phyloP scores from a whole-genome alignment of 2,329 filamentous ascomycete species.

The Teratosphaeria nubilosa region DNA sequence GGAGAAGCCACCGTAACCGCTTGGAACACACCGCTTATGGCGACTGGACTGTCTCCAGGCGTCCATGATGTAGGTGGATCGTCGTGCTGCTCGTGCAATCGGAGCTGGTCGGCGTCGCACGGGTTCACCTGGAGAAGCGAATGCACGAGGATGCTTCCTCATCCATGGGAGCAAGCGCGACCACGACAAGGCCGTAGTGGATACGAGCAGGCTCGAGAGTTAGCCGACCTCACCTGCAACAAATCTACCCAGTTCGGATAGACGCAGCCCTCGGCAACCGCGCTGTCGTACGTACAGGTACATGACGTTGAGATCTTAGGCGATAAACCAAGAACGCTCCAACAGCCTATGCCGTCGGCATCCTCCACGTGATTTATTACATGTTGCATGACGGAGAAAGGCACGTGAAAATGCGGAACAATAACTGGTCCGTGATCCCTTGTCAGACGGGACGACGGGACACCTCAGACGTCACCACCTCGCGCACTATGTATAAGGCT shows the following conservation, averaged over 20 bases:
- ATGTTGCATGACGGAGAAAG: no score
- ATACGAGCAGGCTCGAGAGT: not conserved
- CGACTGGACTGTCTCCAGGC: not conserved
- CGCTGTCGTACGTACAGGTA: not conserved
- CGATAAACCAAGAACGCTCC: not conserved
- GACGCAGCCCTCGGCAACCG: not conserved
- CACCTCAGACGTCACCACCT: not conserved
- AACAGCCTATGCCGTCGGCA: no score
- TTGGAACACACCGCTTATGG: slow-evolving; percentile 2
- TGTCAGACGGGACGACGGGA: no score
- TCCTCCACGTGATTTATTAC: no score
- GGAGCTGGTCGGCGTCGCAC: slow-evolving; percentile 3
- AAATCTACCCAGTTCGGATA: not conserved
- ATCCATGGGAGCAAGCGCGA: not conserved
- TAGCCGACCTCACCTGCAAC: not conserved
- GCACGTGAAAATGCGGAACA: not conserved
- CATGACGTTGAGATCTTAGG: not conserved
- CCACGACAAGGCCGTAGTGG: not conserved
- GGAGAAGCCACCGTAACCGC: slow-evolving; percentile 1
- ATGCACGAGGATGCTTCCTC: not conserved
- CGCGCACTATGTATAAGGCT: not conserved
- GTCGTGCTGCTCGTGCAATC: not conserved
- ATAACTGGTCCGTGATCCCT: not conserved
- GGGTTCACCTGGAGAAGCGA: not conserved
- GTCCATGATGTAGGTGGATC: not conserved